phyloP scores from a whole-genome alignment of 495 filamentous ascomycete genomes.

The Aspergillus affinis region DNA sequence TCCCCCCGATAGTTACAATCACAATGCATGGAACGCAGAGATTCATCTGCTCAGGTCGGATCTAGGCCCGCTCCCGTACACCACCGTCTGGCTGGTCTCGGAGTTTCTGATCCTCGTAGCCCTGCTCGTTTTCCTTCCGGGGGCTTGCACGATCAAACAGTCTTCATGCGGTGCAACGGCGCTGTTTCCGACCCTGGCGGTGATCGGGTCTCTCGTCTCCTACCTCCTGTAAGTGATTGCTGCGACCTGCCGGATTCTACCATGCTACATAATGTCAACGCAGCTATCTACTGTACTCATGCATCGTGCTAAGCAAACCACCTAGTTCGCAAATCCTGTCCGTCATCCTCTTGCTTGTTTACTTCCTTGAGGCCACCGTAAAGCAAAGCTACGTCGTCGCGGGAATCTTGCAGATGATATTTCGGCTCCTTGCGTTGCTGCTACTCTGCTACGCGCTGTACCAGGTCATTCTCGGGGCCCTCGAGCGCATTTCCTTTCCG shows the following conservation, averaged over 20 bases:
- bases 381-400: constrained; percentile 24
- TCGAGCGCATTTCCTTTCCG: not conserved
- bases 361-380: constrained; percentile 18
- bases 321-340: not conserved
- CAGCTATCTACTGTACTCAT: too few species aligned
- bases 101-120: constrained; percentile 20
- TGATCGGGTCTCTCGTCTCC: not conserved
- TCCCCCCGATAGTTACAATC: not conserved
- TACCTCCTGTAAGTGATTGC: constrained; percentile 4
- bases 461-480: not conserved
- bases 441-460: constrained; percentile 25
- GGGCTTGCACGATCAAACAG: constrained; percentile 23
- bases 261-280: too few species aligned
- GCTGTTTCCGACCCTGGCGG: not conserved
- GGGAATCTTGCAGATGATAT: constrained; percentile 24
- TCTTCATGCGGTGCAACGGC: not conserved
- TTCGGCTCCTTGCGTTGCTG: constrained; percentile 12
- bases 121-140: constrained; percentile 21
- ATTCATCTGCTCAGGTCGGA: not conserved
- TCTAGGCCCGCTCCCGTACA: not conserved
- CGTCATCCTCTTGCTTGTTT: constrained; percentile 18
- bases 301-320: not conserved
- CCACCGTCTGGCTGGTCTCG: constrained; percentile 13
- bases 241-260: not conserved
- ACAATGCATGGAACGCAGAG: not conserved